These are phyloP conservation scores for Ceratobasidium sp. DNA, from an alignment of 1,284 basidiomycete species.

Conservation along the genomic window DNA sequence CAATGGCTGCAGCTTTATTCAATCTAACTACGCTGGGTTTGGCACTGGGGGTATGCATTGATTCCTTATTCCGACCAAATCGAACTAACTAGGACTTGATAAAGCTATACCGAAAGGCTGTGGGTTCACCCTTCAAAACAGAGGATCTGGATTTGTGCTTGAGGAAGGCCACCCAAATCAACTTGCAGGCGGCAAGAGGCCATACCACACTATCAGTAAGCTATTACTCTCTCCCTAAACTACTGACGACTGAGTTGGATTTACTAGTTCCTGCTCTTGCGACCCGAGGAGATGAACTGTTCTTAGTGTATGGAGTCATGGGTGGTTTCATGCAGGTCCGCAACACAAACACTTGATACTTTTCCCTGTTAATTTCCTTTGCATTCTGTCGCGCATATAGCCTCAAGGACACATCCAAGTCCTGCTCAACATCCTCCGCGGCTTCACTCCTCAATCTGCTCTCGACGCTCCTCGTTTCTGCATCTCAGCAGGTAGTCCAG, in stretches of 20 bases:
- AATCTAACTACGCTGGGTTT: slow-evolving; percentile 89
- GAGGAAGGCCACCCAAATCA: slow-evolving; percentile 85
- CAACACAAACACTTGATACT: slow-evolving; percentile 23
- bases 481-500: slow-evolving; percentile 85
- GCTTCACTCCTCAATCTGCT: slow-evolving; percentile 83
- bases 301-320: slow-evolving; percentile 93
- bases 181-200: slow-evolving; percentile 80
- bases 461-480: slow-evolving; percentile 96
- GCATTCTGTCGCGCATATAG: slow-evolving; percentile 53
- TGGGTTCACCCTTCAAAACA: slow-evolving; percentile 95
- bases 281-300: slow-evolving; percentile 81
- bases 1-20: slow-evolving; percentile 94
- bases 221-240: neutral
- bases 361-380: slow-evolving; percentile 34
- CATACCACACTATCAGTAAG: slow-evolving; percentile 89
- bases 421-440: slow-evolving; percentile 88
- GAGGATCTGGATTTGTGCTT: slow-evolving; percentile 86
- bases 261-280: slow-evolving; percentile 80
- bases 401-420: slow-evolving; percentile 95
- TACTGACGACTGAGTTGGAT: neutral
- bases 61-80: neutral
- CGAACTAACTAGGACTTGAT: neutral
- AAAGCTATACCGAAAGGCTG: slow-evolving; percentile 88
- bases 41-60: slow-evolving; percentile 71
- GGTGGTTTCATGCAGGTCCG: slow-evolving; percentile 91